Base-by-base conservation (phyloP, 2,329 filamentous ascomycete species). In the Epichloe sibirici region DNA sequence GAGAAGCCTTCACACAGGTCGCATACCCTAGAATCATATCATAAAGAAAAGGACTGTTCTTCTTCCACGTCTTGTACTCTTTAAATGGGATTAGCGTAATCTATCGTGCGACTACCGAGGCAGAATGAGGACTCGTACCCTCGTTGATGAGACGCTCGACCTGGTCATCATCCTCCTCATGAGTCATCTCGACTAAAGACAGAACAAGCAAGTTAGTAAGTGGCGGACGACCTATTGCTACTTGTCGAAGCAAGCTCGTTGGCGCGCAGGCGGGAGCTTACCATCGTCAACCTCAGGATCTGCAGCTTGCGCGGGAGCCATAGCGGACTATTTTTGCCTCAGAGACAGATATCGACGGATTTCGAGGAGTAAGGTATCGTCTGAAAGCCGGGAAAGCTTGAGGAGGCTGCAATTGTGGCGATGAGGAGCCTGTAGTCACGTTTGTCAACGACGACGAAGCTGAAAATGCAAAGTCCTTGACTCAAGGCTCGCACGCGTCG, bases 31-130 rank as follows among this genome's bases (percentile, higher is more conserved):
- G 78, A 59, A 98, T 93, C 82, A 96, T 88, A 68, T 98, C 93
- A 69, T 98, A 98, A 62, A 98, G 85, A 66, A 97, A 97, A 3
- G 93, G 90, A 58, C 88, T 89, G 71, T 98, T 98, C 77, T 98
- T 98, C 78, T 98, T 98, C 93, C 93, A 98, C 59, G 91, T 96
- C 70, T 98, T 98, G 80, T 98, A 98, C 69, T 98, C 93, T 90
- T 17, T 15, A 55, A 51, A 42, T 15, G 44, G 17, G 15, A 31
- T 53, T 39, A 53, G 48, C 31, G 9, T 43, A 8, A 12, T 45
- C 3, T n/a, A 12, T 45, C 3, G 2, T 38, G 25, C 45, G 17
- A 37, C 21, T n/a, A 42, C 13, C 34, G 39, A 6, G 28, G 21
- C 39, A 28, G 37, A 6, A 34, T 13, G 21, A 48, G 15, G 45